Evolutionary conservation across 148 eudicot species (phyloP), one percentile per base, ranked within the genome.

Genomic region (Dianthus caryophyllus): DNA sequence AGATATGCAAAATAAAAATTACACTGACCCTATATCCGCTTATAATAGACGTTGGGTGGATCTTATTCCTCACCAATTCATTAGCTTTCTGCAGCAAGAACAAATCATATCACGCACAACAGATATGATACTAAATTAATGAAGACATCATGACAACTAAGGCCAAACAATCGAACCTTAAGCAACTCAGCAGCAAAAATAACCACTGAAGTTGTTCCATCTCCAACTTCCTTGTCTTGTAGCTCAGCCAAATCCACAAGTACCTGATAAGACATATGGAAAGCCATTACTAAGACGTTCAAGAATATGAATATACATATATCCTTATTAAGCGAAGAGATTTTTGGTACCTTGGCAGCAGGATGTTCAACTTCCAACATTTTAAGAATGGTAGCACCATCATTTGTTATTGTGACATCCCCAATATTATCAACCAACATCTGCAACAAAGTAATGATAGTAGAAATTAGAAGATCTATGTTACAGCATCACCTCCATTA

Each of bases 211-310:
- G 99, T 95, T 56, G 99, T 95, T 70, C 99, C 99, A 80, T 95
- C 99, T 75, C 99, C 99, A 74, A 95, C 99, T 84, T 95, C 99
- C 72, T 88, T 84, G 77, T 90, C 99, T 81, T 95, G 99, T 58
- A 95, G 94, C 74, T 95, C 93, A 58, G 99, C 99, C 81, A 95
- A 82, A 81, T 95, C 99, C 66, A 88, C 99, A 70, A 90, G 99
- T 36, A 95, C 91, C 97, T 88, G 67, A 22, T 36, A 41, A 54
- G 4, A 58, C 69, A 6, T 2, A 12, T 5, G 29, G 16, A 58
- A 14, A 22, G 14, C 16, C 48, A 31, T 62, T 50, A 67, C 56
- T 17, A 48, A 17, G 30, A 24, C 52, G 46, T 18, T 38, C 26
- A 29, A 50, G 7, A 33, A 33, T 62, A 7, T 24, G 36, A 22